Conservation (phyloP, 73 alveolate species). For the Paramecium sexaurelia region DNA sequence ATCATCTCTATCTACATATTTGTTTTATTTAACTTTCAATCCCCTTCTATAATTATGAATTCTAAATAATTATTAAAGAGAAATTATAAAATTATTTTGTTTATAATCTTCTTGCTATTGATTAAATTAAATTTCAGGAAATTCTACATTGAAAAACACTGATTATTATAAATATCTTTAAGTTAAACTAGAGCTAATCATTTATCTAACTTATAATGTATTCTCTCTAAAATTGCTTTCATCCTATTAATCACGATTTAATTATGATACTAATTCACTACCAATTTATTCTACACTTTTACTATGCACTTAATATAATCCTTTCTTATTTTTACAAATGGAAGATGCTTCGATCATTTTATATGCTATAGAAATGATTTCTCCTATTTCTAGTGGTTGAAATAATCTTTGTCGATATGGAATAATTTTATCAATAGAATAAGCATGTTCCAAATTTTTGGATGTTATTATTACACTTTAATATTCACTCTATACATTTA, state of each 20-base stretch:
- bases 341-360: background rate
- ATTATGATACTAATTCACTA: background rate
- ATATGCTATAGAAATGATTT: background rate
- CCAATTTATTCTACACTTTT: background rate
- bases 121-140: background rate
- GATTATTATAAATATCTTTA: background rate
- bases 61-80: background rate
- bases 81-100: background rate
- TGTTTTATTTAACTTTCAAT: background rate
- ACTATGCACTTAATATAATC: background rate
- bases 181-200: background rate
- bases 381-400: background rate
- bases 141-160: background rate
- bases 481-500: slow-evolving; percentile 14
- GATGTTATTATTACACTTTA: background rate
- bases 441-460: slow-evolving; percentile 11
- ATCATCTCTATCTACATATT: background rate
- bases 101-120: background rate
- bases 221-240: background rate
- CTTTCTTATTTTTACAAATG: background rate
- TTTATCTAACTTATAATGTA: background rate
- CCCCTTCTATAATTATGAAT: background rate
- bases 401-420: slow-evolving; percentile 8
- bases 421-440: background rate
- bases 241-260: background rate